phyloP scores from a whole-genome alignment of 306 rosid species.

The Trifolium pratense region DNA sequence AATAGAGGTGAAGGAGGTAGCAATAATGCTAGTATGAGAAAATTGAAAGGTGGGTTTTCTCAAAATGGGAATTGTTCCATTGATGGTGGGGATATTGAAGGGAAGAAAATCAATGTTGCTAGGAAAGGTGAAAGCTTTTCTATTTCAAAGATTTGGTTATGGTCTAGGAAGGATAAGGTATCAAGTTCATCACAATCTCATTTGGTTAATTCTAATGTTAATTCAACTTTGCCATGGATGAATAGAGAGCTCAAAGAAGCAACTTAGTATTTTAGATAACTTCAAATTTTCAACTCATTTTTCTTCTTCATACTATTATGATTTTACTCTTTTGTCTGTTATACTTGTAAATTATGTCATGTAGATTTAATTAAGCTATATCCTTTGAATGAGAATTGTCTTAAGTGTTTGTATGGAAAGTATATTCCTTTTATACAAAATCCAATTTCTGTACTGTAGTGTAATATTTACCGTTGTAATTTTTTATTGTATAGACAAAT shows the following conservation, averaged over 20 bases:
- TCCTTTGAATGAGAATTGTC: conserved; percentile 42
- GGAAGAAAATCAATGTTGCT: conserved; percentile 64
- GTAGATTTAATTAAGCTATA: conserved; percentile 25
- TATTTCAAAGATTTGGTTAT: conserved; percentile 90
- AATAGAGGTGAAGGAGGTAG: conserved; percentile 50
- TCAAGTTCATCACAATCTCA: conserved; percentile 59
- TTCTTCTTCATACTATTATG: conserved; percentile 33
- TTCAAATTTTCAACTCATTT: conserved; percentile 22
- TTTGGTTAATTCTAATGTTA: conserved; percentile 49
- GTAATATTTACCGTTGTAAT: background rate
- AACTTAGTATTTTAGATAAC: conserved; percentile 16
- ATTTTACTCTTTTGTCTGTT: conserved; percentile 43
- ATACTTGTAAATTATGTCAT: conserved; percentile 48
- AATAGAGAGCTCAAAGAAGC: conserved; percentile 55
- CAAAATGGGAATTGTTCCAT: conserved; percentile 52
- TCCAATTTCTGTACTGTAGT: conserved; percentile 11
- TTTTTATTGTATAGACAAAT: background rate
- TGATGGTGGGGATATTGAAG: conserved; percentile 70
- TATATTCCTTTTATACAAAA: conserved; percentile 29
- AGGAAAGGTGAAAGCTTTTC: conserved; percentile 93
- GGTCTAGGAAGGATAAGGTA: conserved; percentile 81
- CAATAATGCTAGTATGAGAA: conserved; percentile 54
- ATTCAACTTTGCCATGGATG: conserved; percentile 59
- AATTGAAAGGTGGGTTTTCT: conserved; percentile 60
- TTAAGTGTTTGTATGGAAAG: conserved; percentile 38